A percentile compares a stretch with the other conserved stretches of the same genome.
Conservation (phyloP, 176 grass and related monocot genomes). For the Typha latifolia region DNA sequence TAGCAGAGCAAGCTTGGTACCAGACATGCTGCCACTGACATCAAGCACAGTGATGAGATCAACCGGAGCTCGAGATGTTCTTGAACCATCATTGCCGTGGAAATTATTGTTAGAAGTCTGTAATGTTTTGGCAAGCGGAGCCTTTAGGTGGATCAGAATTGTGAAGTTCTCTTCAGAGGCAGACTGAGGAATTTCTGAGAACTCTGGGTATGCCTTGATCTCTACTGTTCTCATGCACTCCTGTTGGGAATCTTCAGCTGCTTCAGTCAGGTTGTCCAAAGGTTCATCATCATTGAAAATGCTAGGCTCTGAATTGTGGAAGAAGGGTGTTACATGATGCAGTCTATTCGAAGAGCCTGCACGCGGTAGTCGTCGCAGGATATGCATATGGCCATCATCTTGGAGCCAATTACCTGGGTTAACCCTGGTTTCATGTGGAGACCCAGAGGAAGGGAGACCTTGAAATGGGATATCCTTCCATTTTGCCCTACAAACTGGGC, state of each 20-base stretch:
- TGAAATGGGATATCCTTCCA: background rate
- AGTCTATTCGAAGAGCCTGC: conserved; percentile 47
- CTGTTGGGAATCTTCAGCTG: conserved; percentile 4
- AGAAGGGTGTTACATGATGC: conserved; percentile 34
- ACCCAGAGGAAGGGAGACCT: background rate
- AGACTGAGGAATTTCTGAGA: too few relatives aligned
- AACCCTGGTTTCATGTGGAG: conserved; percentile 18
- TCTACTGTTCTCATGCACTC: too few relatives aligned
- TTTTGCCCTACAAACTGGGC: conserved; percentile 1
- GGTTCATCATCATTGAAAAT: conserved; percentile 74
- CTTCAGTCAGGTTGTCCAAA: conserved; percentile 34
- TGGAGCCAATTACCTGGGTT: conserved; percentile 36
- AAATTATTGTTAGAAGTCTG: too few relatives aligned
- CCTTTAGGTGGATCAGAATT: too few relatives aligned
- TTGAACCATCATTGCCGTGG: too few relatives aligned
- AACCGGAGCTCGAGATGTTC: conserved; percentile 42
- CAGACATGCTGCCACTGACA: conserved; percentile 93
- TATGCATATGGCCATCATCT: conserved; percentile 42
- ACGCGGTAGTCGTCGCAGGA: conserved; percentile 57
- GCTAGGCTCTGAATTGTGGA: conserved; percentile 46
- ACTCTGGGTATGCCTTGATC: too few relatives aligned
- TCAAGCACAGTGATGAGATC: conserved; percentile 95
- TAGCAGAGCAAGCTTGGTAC: conserved; percentile 80
- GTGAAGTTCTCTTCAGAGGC: too few relatives aligned
- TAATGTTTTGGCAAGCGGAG: too few relatives aligned